These are phyloP conservation scores for Fraxinus quadrangulata DNA, from an alignment of 257 asterid species.

Conservation along the genomic window DNA sequence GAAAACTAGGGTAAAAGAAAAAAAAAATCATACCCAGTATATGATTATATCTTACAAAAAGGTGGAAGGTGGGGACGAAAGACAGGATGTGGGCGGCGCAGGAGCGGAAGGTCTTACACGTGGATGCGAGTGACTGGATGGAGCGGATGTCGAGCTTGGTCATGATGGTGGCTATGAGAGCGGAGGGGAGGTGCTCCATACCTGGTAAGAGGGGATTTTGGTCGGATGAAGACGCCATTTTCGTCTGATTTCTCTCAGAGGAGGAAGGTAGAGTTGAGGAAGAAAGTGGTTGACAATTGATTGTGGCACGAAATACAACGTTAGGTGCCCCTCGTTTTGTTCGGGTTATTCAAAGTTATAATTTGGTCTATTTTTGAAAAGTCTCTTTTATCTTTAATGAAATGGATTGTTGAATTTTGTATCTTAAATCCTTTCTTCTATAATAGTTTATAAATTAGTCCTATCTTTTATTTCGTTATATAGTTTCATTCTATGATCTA, in stretches of 20 bases:
- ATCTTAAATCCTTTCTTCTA: no score
- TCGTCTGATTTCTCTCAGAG: not conserved
- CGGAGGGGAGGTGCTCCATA: slow-evolving; percentile 68
- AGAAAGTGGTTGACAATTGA: slow-evolving; percentile 13
- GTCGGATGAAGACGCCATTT: slow-evolving; percentile 49
- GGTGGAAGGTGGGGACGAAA: slow-evolving; percentile 71
- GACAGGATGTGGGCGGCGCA: slow-evolving; percentile 65
- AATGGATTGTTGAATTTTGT: no score
- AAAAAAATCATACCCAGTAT: not conserved
- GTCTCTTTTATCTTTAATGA: no score
- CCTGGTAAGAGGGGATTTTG: slow-evolving; percentile 33
- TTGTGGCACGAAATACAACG: slow-evolving; percentile 18
- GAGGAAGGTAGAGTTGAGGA: slow-evolving; percentile 12
- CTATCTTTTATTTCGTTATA: no score
- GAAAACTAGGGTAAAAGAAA: slow-evolving; percentile 5
- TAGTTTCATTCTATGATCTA: no score
- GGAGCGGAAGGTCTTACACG: slow-evolving; percentile 70
- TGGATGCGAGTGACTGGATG: slow-evolving; percentile 79
- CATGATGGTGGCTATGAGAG: slow-evolving; percentile 80
- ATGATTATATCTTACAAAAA: slow-evolving; percentile 49
- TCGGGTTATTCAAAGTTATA: no score
- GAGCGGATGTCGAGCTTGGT: slow-evolving; percentile 80
- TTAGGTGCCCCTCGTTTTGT: no score
- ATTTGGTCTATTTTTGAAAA: no score
- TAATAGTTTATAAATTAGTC: no score